phyloP scores from a whole-genome alignment of 495 filamentous ascomycete genomes.

The Recurvomyces mirabilis region DNA sequence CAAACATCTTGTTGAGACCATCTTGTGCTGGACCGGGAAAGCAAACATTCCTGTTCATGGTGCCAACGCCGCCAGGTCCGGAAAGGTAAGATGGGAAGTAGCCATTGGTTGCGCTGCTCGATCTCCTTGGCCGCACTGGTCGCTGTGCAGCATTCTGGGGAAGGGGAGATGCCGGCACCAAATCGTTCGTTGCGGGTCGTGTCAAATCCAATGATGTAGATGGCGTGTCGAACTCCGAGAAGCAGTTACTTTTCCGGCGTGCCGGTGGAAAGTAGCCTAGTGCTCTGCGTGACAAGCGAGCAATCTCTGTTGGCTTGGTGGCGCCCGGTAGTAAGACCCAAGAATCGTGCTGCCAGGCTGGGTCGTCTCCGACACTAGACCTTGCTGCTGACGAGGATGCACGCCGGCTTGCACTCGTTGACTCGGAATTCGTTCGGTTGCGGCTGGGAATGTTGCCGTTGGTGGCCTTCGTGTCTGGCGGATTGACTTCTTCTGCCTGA shows the following conservation, averaged over 20 bases:
- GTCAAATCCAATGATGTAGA: slow-evolving; percentile 49
- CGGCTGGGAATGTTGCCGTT: slow-evolving; percentile 23
- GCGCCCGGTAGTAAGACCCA: slow-evolving; percentile 73
- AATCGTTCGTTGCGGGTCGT: slow-evolving; percentile 36
- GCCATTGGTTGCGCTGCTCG: slow-evolving; percentile 20
- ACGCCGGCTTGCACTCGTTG: slow-evolving; percentile 4
- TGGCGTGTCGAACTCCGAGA: slow-evolving; percentile 45
- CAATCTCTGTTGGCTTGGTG: slow-evolving; percentile 66
- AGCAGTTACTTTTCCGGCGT: slow-evolving; percentile 64
- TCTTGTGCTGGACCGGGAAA: slow-evolving; percentile 72
- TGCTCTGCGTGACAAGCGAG: slow-evolving; percentile 64
- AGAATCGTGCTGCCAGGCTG: slow-evolving; percentile 70
- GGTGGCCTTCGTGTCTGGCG: slow-evolving; percentile 3
- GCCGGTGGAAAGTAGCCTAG: slow-evolving; percentile 88
- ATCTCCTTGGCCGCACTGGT: slow-evolving; percentile 17
- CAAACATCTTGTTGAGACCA: slow-evolving; percentile 66
- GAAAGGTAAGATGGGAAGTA: slow-evolving; percentile 38
- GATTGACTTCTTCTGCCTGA: slow-evolving; percentile 12
- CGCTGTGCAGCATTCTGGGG: slow-evolving; percentile 11
- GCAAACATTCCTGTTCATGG: slow-evolving; percentile 53
- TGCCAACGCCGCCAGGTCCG: slow-evolving; percentile 77
- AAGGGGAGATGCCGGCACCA: slow-evolving; percentile 16
- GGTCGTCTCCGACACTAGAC: slow-evolving; percentile 24
- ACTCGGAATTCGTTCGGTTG: slow-evolving; percentile 30
- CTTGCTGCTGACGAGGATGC: slow-evolving; percentile 19